Conservation (phyloP, 768 basidiomycete species). For the Scleroderma bovista region DNA sequence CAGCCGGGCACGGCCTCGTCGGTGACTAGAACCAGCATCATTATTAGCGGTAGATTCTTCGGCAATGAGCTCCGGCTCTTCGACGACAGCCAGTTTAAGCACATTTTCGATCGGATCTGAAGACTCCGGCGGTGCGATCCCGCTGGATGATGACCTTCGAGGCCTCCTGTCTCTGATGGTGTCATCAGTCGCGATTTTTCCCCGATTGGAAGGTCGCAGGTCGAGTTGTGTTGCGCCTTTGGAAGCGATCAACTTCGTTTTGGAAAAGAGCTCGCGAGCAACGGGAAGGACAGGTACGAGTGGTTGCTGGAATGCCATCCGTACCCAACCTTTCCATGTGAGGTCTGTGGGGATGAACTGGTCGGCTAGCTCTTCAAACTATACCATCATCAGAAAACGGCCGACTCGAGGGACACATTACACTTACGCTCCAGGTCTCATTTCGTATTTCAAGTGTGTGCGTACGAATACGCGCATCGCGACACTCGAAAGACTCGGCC, state of each 20-base stretch:
- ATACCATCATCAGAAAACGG: slow-evolving; percentile 5
- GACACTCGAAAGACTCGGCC: slow-evolving; percentile 80
- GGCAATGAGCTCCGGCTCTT: slow-evolving; percentile 39
- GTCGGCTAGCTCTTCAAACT: slow-evolving; percentile 78
- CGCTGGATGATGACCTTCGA: slow-evolving; percentile 21
- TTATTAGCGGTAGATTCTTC: slow-evolving; percentile 8
- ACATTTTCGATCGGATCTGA: slow-evolving; percentile 7
- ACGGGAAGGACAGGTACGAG: slow-evolving; percentile 74
- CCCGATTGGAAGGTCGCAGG: slow-evolving; percentile 14
- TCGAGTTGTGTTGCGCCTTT: slow-evolving; percentile 28
- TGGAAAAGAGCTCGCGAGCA: slow-evolving; percentile 70
- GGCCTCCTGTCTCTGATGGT: slow-evolving; percentile 7
- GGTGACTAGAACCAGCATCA: slow-evolving; percentile 9
- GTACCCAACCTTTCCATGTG: slow-evolving; percentile 78
- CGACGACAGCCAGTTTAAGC: slow-evolving; percentile 30
- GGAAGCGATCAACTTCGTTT: slow-evolving; percentile 63
- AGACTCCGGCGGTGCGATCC: not conserved
- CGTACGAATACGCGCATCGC: slow-evolving; percentile 73
- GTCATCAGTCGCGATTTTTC: slow-evolving; percentile 11
- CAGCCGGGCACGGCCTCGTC: slow-evolving; percentile 25
- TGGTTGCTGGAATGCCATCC: slow-evolving; percentile 78
- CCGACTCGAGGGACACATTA: not conserved
- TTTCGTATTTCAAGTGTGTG: slow-evolving; percentile 78
- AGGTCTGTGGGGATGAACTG: slow-evolving; percentile 76
- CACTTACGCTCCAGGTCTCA: slow-evolving; percentile 74